Base-by-base conservation (phyloP, 352 stramenopile genomes). In the Phytophthora hybrid region DNA sequence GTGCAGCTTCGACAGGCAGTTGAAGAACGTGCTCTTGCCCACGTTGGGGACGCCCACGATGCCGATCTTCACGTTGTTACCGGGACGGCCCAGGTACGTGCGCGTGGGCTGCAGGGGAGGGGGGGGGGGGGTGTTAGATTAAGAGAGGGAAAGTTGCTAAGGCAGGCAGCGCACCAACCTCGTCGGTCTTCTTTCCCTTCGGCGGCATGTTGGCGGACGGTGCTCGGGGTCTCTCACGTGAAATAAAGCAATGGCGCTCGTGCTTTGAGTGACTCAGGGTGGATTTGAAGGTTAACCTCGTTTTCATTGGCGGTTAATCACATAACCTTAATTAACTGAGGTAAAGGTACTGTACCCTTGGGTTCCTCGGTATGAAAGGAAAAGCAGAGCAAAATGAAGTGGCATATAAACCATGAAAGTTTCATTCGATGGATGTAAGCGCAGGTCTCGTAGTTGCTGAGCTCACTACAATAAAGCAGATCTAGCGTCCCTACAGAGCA, bases 1-100 rank as follows among this genome's bases (percentile, higher is more conserved):
- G 74, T 98, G 95, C 56, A 97, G 83, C 85, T 98, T 98, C 29
- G 93, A 98, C 67, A 99, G 74, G 34, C 97, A 98, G 91, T 99
- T 99, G 89, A 99, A 99, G 53, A 99, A 94, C 21, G 98, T 99
- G 26, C 89, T 98, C 85, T 99, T 99, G 76, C 98, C 98, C 32
- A 99, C 98, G 85, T 99, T 99, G 18, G 98, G 98, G n/a, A 99
- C 81, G 46, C 98, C 97, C 59, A 99, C 98, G 65, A 99, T 99
- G 52, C 98, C 98, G 66, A 98, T 99, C 85, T 99, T 98, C 56
- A 99, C 93, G 72, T 99, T 99, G 87, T 96, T 96, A 52, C 82
- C 81, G 13, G 90, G 90, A 19, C 90, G 90, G 49, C 90, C 90
- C 60, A 97, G 83, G 80, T 97, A 97, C 73, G 90, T 84, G 59